Base-by-base conservation (phyloP, 2,329 filamentous ascomycete genomes). In the Talaromyces sp. region DNA sequence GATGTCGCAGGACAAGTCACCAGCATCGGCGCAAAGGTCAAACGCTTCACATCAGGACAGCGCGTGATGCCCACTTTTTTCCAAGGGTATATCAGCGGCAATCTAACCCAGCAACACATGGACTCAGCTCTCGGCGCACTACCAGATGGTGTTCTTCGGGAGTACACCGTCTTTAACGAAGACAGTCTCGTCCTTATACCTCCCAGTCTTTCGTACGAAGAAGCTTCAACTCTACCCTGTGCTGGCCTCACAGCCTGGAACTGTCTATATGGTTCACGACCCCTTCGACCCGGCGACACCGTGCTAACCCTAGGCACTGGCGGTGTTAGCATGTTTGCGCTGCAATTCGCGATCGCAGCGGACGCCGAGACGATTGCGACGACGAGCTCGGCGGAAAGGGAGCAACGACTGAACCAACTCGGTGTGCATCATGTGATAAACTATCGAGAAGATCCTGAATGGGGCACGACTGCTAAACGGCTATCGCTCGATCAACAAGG, bases 141-240 rank as follows among this genome's bases (percentile, higher is more conserved):
- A 17, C 47, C 25, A 5, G 47, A 29, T 15, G 22, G 47, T 29
- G 47, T 29, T 10, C 47, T 51, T 6, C 47, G 47, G 5, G 47
- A 51, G 15, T 51, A 51, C 17, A 25, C 47, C 25, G 25, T 29
- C 25, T 29, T 51, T 7, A 51, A 29, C 13, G 47, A 51, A 51
- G 47, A 29, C 25, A 51, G 25, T 51, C 47, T 51, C 15, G 47
- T 51, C 5, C 47, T 8, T 29, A 29, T 51, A 3, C 22, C 22
- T 7, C 25, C 47, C 25, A 27, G 25, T 29, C 25, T 51, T 8
- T 29, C 25, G 15, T 51, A 51, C 15, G 22, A 29, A 29, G 13
- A 51, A 51, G 47, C 47, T 29, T 51, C 47, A n/a, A 51, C 47
- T 51, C 22, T 51, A n/a, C 47, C 25, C 47, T 51, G 47, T 29